A percentile compares a stretch with the other conserved stretches of the same genome.
phyloP scores from a whole-genome alignment of 306 rosid genomes.

The Sphenostylis stenocarpa region DNA sequence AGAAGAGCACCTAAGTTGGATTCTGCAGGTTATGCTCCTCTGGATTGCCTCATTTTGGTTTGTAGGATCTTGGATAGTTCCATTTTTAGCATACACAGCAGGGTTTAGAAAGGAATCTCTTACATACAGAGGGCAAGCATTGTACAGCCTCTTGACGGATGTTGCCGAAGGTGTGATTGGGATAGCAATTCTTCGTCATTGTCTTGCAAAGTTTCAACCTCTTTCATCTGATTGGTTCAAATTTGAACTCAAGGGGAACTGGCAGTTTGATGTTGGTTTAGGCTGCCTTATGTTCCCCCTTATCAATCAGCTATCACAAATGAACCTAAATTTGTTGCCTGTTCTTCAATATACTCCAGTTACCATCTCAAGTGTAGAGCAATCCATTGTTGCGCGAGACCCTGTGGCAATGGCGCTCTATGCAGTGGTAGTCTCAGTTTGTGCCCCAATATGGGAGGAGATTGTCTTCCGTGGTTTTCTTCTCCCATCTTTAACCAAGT shows the following conservation, averaged over 20 bases:
- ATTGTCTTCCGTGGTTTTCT: constrained; percentile 66
- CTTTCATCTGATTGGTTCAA: constrained; percentile 59
- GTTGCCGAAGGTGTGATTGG: constrained; percentile 60
- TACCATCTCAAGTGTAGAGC: constrained; percentile 58
- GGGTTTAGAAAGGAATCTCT: constrained; percentile 62
- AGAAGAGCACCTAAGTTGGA: constrained; percentile 33
- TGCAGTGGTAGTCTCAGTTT: constrained; percentile 58
- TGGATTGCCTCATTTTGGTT: constrained; percentile 70
- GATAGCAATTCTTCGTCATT: constrained; percentile 50
- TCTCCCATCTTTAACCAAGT: constrained; percentile 62
- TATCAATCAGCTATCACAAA: constrained; percentile 53
- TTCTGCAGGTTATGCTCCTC: constrained; percentile 63
- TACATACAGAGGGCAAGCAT: constrained; percentile 61
- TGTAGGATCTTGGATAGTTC: constrained; percentile 66
- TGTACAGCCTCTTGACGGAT: constrained; percentile 58
- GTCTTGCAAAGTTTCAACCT: constrained; percentile 54
- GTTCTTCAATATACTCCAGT: constrained; percentile 55
- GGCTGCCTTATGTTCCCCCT: constrained; percentile 68
- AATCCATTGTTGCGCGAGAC: constrained; percentile 59
- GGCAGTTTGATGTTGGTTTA: constrained; percentile 54
- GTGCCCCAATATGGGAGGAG: constrained; percentile 68
- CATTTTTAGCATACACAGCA: constrained; percentile 52
- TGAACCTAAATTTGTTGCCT: constrained; percentile 56
- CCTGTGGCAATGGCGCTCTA: constrained; percentile 65
- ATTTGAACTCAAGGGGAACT: constrained; percentile 50